A percentile compares a stretch with the other conserved stretches of the same genome.
Conservation (phyloP, 495 filamentous ascomycete genomes). For the Penicillium coffeae region DNA sequence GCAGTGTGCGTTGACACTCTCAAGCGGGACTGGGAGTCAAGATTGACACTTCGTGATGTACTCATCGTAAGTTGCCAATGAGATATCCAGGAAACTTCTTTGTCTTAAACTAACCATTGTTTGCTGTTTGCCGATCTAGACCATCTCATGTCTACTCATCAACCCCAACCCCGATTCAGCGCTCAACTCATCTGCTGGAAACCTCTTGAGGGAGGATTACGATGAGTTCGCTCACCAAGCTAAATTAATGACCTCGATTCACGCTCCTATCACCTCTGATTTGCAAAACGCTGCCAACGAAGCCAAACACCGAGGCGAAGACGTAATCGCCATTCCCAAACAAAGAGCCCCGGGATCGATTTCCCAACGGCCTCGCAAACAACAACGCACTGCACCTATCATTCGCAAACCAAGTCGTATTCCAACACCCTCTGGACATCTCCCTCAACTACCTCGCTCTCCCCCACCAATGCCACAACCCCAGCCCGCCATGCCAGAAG, state of each 20-base stretch:
- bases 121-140: constrained; percentile 31
- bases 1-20: constrained; percentile 70
- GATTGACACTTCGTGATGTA: constrained; percentile 59
- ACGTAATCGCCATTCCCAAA: constrained; percentile 28
- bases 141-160: constrained; percentile 68
- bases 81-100: background rate
- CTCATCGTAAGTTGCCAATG: constrained; percentile 42
- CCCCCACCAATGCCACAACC: constrained; percentile 3
- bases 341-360: constrained; percentile 12
- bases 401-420: constrained; percentile 7
- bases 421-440: constrained; percentile 3
- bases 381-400: constrained; percentile 25
- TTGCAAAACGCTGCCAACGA: constrained; percentile 44
- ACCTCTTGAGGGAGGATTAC: constrained; percentile 60
- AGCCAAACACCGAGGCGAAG: constrained; percentile 60
- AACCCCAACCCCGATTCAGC: constrained; percentile 69
- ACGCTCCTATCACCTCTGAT: constrained; percentile 52
- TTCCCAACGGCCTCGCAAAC: constrained; percentile 22
- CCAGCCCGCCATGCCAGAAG: background rate
- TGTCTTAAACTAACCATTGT: background rate
- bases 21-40: constrained; percentile 64
- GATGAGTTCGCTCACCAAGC: constrained; percentile 58
- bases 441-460: constrained; percentile 1
- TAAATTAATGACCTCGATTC: constrained; percentile 63
- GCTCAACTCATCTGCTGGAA: constrained; percentile 62